Base-by-base conservation (phyloP, 805 yeast species). In the Hanseniaspora mollemarum region DNA sequence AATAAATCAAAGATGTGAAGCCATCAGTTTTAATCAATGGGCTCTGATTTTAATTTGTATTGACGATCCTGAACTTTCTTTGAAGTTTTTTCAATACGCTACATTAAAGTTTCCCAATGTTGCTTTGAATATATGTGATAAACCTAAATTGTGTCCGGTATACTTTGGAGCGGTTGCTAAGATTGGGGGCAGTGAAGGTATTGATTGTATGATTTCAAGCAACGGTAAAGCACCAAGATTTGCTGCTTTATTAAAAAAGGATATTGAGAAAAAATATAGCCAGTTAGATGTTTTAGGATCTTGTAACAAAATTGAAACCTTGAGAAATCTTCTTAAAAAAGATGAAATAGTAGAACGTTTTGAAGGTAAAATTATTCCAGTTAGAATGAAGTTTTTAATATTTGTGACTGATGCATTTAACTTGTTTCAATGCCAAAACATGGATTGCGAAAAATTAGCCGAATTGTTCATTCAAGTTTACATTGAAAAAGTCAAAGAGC, bases 101-200 rank as follows among this genome's bases (percentile, higher is more conserved):
- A 59, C 59, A 25, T 16, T 41, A 12, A 46, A 44, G 16, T 61
- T 59, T 32, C 46, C 54, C 7, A 59, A 58, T 24, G 64, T 62
- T 38, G 41, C 60, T 49, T 58, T 65, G n/a, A 65, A 65, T 44
- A 66, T 65, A 9, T 67, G 68, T 7, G 69, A 65, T 45, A 60
- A 61, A 15, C 67, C 67, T 9, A 59, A 60, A 1, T 44, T 63
- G 16, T 65, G 69, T 54, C 66, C 63, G 49, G 60, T 63, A 21
- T 64, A 61, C 46, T 65, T 65, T 52, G 69, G 69, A 7, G 64
- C 67, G 21, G 62, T 64, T 41, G 49, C 60, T 10, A 57, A 54
- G n/a, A 48, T 59, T 9, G 61, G 55, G 12, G 51, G 49, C 15
- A 45, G 53, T n/a, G 40, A 35, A 22, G 33, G 59, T 36, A 40